Evolutionary conservation across 2,329 filamentous ascomycete species (phyloP), one percentile per base, ranked within the genome.

Genomic region (Rosellinia necatrix): DNA sequence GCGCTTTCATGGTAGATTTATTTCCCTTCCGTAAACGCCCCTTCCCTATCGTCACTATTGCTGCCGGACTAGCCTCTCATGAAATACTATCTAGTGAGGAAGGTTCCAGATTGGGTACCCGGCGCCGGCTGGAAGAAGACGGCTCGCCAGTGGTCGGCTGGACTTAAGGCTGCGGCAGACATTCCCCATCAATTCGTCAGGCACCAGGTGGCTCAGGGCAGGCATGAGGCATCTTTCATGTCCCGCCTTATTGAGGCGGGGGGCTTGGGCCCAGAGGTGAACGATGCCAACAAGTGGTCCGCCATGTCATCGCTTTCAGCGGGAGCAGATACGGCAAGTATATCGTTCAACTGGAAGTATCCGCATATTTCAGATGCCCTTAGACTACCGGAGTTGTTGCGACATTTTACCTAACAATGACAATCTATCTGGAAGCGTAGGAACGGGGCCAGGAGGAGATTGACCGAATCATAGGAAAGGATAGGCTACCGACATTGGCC

Each of bases 371-470:
- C n/a, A n/a, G n/a, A n/a, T n/a, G n/a, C n/a, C n/a, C n/a, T n/a
- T n/a, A n/a, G n/a, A n/a, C n/a, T n/a, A n/a, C n/a, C n/a, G n/a
- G n/a, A n/a, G n/a, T n/a, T n/a, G n/a, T n/a, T n/a, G n/a, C n/a
- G 12, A 37, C 49, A 30, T 82, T 81, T 68, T 78, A 77, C 61
- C 66, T 82, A 3, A 76, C 75, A 5, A 80, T 83, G 75, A 70
- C 68, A 2, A 40, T 78, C 3, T 72, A 73, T 42, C 80, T 80
- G 0, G 74, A 79, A 21, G 71, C 75, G 0, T 77, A 80, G 32
- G 64, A 62, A 5, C 70, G 59, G 64, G 74, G 56, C 64, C 76
- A 63, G 41, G 62, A 64, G 47, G 63, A 68, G 24, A 64, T 70
- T 17, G 67, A 69, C 43, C 61, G 61, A 3, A 65, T 69, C 6